phyloP scores from a whole-genome alignment of 2,329 filamentous ascomycete genomes.

The Colletotrichum costaricense region DNA sequence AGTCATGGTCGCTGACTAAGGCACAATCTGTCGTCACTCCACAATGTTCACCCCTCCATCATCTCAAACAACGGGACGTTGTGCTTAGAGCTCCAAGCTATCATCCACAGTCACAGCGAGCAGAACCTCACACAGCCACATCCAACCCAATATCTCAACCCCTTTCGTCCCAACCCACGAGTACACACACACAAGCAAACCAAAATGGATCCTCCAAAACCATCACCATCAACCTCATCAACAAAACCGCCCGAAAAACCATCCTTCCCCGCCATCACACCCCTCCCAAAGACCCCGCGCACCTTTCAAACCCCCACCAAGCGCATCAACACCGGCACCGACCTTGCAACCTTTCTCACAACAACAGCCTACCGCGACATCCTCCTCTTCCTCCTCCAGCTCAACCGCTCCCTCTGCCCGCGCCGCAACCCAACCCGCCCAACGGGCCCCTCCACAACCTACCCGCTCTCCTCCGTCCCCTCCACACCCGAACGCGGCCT shows the following conservation, averaged over 20 bases:
- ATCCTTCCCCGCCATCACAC: conserved; percentile 47
- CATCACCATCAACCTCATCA: not conserved
- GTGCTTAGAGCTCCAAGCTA: not conserved
- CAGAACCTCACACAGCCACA: not conserved
- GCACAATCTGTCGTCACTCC: not conserved
- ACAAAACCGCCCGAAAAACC: not conserved
- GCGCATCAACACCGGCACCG: conserved; percentile 84
- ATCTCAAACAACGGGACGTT: not conserved
- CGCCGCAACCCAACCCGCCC: conserved; percentile 56
- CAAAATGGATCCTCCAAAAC: conserved; percentile 18
- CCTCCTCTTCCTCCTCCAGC: conserved; percentile 86
- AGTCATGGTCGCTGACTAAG: conserved; percentile 3
- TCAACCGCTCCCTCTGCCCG: conserved; percentile 89
- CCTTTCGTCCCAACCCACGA: not conserved
- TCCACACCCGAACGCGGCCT: conserved; percentile 46
- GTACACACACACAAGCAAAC: not conserved
- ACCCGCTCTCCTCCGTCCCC: conserved; percentile 54
- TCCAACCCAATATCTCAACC: not conserved
- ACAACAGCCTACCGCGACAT: conserved; percentile 90
- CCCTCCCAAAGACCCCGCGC: conserved; percentile 63
- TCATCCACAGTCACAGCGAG: not conserved
- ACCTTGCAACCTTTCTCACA: conserved; percentile 83
- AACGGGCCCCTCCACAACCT: conserved; percentile 51
- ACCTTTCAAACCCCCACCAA: conserved; percentile 78
- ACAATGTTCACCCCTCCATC: not conserved